phyloP scores from a whole-genome alignment of 1,284 basidiomycete species.

The Agroathelia rolfsii region DNA sequence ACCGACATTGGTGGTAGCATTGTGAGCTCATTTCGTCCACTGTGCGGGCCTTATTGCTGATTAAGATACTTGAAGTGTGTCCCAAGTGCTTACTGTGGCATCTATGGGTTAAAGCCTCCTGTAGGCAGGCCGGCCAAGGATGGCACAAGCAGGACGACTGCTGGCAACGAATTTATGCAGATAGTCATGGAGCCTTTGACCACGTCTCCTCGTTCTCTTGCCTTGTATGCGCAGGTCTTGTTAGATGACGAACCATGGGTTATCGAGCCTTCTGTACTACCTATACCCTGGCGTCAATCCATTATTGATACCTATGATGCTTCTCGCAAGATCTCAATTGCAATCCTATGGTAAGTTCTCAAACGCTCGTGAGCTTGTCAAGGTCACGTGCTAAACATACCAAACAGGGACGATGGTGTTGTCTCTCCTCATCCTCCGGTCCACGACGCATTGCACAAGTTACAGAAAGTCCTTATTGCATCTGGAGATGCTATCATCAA shows the following conservation, averaged over 20 bases:
- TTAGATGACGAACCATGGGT: conserved; percentile 43
- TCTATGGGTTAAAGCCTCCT: conserved; percentile 48
- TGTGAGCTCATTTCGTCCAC: conserved; percentile 23
- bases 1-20: conserved; percentile 48
- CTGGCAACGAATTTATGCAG: conserved; percentile 43
- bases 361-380: too few relatives aligned
- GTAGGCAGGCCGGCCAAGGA: conserved; percentile 41
- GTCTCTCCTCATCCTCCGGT: conserved; percentile 48
- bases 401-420: conserved; percentile 47
- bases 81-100: conserved; percentile 37
- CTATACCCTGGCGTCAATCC: conserved; percentile 42
- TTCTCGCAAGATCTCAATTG: conserved; percentile 37
- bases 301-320: conserved; percentile 25
- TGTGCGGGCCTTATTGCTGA: conserved; percentile 5
- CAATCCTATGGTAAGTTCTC: conserved; percentile 41
- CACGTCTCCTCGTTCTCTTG: conserved; percentile 39
- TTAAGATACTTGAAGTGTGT: conserved; percentile 22
- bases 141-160: conserved; percentile 39
- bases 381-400: too few relatives aligned
- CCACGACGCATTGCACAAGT: conserved; percentile 31
- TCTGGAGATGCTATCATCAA: conserved; percentile 45
- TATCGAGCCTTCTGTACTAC: conserved; percentile 38
- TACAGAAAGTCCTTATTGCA: conserved; percentile 31
- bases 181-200: conserved; percentile 45
- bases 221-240: conserved; percentile 43